phyloP scores from a whole-genome alignment of 2,329 filamentous ascomycete genomes.

The Mycosphaerella sp. region DNA sequence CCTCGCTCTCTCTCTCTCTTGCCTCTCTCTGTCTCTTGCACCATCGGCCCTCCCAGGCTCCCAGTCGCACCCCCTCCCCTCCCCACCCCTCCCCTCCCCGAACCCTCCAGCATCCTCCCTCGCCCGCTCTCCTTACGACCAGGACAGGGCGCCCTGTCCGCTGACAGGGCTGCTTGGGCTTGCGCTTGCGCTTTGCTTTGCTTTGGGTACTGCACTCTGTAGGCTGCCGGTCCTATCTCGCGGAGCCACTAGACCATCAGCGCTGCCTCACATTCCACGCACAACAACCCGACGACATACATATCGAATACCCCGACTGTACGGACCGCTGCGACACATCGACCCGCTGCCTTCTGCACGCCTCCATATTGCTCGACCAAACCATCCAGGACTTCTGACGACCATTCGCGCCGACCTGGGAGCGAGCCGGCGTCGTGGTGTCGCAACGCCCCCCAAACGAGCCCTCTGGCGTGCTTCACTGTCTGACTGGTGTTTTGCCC shows the following conservation, averaged over 20 bases:
- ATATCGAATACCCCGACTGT: neutral
- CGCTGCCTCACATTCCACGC: conserved; percentile 2
- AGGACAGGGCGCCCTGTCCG: neutral
- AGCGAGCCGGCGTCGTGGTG: conserved; percentile 1
- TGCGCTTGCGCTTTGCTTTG: too few species aligned
- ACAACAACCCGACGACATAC: conserved; percentile 2
- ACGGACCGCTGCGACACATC: neutral
- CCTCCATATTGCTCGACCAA: neutral
- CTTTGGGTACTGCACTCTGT: neutral
- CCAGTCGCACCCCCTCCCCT: too few species aligned
- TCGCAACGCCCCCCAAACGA: neutral
- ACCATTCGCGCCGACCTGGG: neutral
- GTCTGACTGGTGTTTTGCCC: neutral
- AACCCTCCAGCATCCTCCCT: too few species aligned
- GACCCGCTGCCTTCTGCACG: neutral
- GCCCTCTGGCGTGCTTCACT: neutral
- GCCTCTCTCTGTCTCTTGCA: neutral
- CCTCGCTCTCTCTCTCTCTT: neutral
- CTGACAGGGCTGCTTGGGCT: neutral
- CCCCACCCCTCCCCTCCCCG: neutral
- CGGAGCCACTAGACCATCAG: neutral
- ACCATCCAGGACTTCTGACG: neutral
- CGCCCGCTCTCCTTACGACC: too few species aligned
- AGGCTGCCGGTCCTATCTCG: neutral
- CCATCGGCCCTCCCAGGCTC: neutral